These are phyloP conservation scores for Discostella pseudostelligera DNA, from an alignment of 108 stramenopile genomes.

Conservation along the genomic window DNA sequence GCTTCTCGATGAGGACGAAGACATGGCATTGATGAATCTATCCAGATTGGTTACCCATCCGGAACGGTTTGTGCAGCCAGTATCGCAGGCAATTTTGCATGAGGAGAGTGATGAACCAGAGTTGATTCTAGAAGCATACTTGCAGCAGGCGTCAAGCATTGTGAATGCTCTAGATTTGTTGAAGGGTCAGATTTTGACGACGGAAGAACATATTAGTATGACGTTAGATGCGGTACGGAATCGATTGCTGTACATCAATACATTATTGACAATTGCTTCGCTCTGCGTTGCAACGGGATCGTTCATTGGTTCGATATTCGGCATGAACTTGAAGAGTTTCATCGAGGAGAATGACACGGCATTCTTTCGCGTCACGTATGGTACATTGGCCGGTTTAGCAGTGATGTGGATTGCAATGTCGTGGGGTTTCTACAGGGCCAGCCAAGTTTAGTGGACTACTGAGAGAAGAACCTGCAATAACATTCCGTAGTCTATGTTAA, in stretches of 20 bases:
- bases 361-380: slow-evolving; percentile 59
- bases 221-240: slow-evolving; percentile 73
- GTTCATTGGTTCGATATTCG: slow-evolving; percentile 75
- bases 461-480: too few species aligned
- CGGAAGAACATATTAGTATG: slow-evolving; percentile 73
- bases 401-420: slow-evolving; percentile 66
- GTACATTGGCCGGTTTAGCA: slow-evolving; percentile 47
- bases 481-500: too few species aligned
- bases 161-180: slow-evolving; percentile 69
- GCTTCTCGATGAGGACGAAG: slow-evolving; percentile 84
- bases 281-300: slow-evolving; percentile 57
- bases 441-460: too few species aligned
- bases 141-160: slow-evolving; percentile 68
- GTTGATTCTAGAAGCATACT: slow-evolving; percentile 77
- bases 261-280: slow-evolving; percentile 61
- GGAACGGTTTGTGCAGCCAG: slow-evolving; percentile 82
- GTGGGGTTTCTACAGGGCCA: slow-evolving; percentile 41
- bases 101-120: slow-evolving; percentile 91
- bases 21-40: slow-evolving; percentile 88
- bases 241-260: slow-evolving; percentile 73
- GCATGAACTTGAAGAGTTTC: slow-evolving; percentile 79
- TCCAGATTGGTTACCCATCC: slow-evolving; percentile 78
- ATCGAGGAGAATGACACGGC: slow-evolving; percentile 54
- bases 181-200: slow-evolving; percentile 69
- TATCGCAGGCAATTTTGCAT: slow-evolving; percentile 64